Conservation (phyloP, 768 basidiomycete species). For the Sporobolomyces roseus region DNA sequence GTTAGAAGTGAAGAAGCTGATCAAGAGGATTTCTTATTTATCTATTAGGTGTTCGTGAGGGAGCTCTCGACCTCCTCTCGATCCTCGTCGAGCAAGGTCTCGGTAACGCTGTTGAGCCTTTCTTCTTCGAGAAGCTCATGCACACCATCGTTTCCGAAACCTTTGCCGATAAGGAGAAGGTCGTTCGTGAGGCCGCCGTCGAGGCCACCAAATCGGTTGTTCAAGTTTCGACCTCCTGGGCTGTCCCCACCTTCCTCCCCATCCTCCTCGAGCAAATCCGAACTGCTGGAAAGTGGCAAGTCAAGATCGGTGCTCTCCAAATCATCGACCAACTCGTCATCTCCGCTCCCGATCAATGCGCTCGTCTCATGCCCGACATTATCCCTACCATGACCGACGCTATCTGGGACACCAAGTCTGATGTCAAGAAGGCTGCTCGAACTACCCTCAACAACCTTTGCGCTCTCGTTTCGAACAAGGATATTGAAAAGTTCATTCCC, state of each 20-base stretch:
- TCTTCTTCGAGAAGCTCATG: conserved; percentile 63
- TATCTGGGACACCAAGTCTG: conserved; percentile 79
- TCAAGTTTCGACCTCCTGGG: conserved; percentile 78
- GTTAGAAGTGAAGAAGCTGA: no score
- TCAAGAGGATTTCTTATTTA: no score
- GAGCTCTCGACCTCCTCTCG: conserved; percentile 71
- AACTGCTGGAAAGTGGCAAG: conserved; percentile 76
- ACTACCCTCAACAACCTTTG: conserved; percentile 60
- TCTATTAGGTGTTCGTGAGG: conserved; percentile 65
- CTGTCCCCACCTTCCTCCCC: conserved; percentile 64
- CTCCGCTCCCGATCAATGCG: conserved; percentile 44
- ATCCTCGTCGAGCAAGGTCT: conserved; percentile 59
- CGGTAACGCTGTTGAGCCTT: conserved; percentile 66
- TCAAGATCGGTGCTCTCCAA: conserved; percentile 87
- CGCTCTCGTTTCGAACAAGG: conserved; percentile 87
- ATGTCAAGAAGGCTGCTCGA: conserved; percentile 85
- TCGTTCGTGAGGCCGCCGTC: conserved; percentile 76
- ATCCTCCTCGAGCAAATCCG: conserved; percentile 60
- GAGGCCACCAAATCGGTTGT: conserved; percentile 75
- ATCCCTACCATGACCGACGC: conserved; percentile 97
- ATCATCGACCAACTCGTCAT: conserved; percentile 56
- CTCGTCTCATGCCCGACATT: conserved; percentile 58
- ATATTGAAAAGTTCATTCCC: conserved; percentile 82
- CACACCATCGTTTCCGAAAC: conserved; percentile 76
- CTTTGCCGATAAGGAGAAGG: conserved; percentile 91